These are phyloP conservation scores for Golubevia pallescens DNA, from an alignment of 1,284 basidiomycete species.

Conservation along the genomic window DNA sequence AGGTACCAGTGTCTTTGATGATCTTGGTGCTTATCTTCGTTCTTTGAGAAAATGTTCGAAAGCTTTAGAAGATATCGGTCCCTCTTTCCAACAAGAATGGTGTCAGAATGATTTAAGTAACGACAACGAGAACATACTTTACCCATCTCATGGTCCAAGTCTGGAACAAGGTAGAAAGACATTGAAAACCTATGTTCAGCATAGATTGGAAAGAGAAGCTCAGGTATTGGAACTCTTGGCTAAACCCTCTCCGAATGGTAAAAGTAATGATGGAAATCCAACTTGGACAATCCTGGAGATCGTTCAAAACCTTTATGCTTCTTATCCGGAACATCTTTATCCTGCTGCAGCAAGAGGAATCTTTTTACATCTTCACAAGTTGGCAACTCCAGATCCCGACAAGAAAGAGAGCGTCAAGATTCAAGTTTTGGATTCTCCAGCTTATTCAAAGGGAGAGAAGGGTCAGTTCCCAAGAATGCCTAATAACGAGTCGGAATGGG, in stretches of 20 bases:
- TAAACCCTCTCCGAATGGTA: constrained; percentile 61
- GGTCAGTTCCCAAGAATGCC: too few species aligned
- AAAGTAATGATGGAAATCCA: constrained; percentile 9
- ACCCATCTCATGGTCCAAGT: constrained; percentile 87
- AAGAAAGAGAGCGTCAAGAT: too few species aligned
- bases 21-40: constrained; percentile 76
- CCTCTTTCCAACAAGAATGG: constrained; percentile 1
- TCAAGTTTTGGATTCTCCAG: too few species aligned
- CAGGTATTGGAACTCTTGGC: constrained; percentile 75
- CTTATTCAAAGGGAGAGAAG: too few species aligned
- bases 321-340: constrained; percentile 76
- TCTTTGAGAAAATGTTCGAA: constrained; percentile 74
- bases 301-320: constrained; percentile 70
- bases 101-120: constrained; percentile 10
- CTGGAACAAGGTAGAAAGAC: constrained; percentile 70
- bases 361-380: constrained; percentile 76
- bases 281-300: constrained; percentile 49
- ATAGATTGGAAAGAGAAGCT: constrained; percentile 80
- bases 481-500: too few species aligned
- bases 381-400: constrained; percentile 61
- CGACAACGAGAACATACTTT: constrained; percentile 67
- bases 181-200: constrained; percentile 78
- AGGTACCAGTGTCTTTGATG: constrained; percentile 87
- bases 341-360: constrained; percentile 76
- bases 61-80: constrained; percentile 45